phyloP scores from a whole-genome alignment of 2,329 filamentous ascomycete species.

The Chalara sp. region DNA sequence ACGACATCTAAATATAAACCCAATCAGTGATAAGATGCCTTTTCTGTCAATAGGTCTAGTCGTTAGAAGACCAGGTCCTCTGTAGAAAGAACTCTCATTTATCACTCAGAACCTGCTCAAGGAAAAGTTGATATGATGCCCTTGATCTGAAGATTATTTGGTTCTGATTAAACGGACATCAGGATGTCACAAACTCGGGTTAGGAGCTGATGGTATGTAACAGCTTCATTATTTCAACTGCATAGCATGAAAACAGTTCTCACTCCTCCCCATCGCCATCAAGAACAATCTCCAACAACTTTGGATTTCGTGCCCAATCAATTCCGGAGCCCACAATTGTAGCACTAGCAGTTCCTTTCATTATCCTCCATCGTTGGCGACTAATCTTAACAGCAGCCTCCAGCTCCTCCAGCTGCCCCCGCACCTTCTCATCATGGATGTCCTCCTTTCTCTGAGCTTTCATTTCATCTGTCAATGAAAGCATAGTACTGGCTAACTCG shows the following conservation, averaged over 20 bases:
- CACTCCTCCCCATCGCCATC: slow-evolving; percentile 48
- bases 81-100: too few species aligned
- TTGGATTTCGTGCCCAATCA: slow-evolving; percentile 69
- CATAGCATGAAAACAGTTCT: neutral
- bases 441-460: slow-evolving; percentile 45
- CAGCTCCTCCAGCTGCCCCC: slow-evolving; percentile 48
- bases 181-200: too few species aligned
- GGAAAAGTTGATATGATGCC: too few species aligned
- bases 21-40: too few species aligned
- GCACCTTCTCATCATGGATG: slow-evolving; percentile 44
- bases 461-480: slow-evolving; percentile 54
- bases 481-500: slow-evolving; percentile 52
- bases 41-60: too few species aligned
- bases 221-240: too few species aligned
- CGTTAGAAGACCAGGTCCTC: too few species aligned
- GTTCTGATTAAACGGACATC: too few species aligned
- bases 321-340: slow-evolving; percentile 76
- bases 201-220: too few species aligned
- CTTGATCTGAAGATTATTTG: too few species aligned
- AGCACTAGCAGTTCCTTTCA: slow-evolving; percentile 74
- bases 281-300: slow-evolving; percentile 63
- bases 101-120: too few species aligned
- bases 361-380: slow-evolving; percentile 62
- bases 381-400: slow-evolving; percentile 55
- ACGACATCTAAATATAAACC: too few species aligned